Evolutionary conservation across 1,284 basidiomycete genomes (phyloP), one percentile per base, ranked within the genome.

Genomic region (Laetiporus sulphureus): DNA sequence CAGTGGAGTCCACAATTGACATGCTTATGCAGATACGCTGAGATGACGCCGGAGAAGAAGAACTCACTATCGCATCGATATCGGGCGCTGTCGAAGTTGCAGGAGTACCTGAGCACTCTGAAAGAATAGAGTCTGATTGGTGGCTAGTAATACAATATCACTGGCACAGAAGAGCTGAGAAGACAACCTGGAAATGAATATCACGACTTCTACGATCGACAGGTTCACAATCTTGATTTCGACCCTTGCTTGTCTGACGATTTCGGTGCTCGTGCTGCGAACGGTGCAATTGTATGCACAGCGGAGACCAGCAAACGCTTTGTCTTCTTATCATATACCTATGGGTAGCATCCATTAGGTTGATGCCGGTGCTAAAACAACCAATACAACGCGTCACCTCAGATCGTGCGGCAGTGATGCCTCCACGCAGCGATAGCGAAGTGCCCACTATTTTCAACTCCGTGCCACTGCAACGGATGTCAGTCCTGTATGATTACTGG

Each of bases 11-110:
- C 21, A 5, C 16, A 8, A 45, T 45, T 52, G 15, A 55, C 34
- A 3, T 29, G 5, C 12, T 3, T 21, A 42, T 42, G 23, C 47
- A 92, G 90, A 16, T 97, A 95, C 53, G 94, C 93, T n/a, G 93
- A 99, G 67, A 96, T 99, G 92, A 72, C 75, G 36, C 61, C 71
- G 2, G 80, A 77, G 31, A 79, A 83, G 59, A 99, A 98, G 71
- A 95, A 96, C 61, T 73, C 69, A 47, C 77, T 97, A 32, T 95
- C 91, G 2, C 95, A 98, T 68, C 69, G 95, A 44, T 92, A 86
- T 58, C 83, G 83, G 46, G 94, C 95, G 0, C 66, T 99, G 18
- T 83, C 82, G 44, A 88, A 90, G 59, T 73, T 99, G 15, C 75
- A 82, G 45, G 68, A 67, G 8, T 87, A 84, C 62, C 69, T 97